Evolutionary conservation across 352 stramenopile species (phyloP).

Genomic region (Elongisporangium anandrum): DNA sequence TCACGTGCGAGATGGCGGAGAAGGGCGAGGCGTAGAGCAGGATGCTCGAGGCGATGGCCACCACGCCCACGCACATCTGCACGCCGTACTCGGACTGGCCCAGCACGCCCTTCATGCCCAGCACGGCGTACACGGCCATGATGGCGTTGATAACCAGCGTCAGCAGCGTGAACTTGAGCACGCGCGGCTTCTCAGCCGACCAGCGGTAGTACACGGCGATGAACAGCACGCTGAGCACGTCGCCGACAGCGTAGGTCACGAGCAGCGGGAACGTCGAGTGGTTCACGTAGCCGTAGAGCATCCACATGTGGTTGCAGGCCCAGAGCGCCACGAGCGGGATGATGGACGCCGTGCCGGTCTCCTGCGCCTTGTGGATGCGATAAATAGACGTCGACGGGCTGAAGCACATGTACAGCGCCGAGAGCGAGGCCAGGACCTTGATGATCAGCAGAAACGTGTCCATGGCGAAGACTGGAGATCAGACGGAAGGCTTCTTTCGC

Average conservation of each 20-base stretch:
- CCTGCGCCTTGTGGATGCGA: slow-evolving; percentile 42
- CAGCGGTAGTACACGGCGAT: slow-evolving; percentile 43
- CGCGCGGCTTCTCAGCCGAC: slow-evolving; percentile 24
- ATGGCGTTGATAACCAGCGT: slow-evolving; percentile 35
- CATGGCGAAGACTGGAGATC: neutral
- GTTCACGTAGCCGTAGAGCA: slow-evolving; percentile 57
- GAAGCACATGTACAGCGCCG: slow-evolving; percentile 68
- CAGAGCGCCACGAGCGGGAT: slow-evolving; percentile 63
- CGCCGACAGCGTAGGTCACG: slow-evolving; percentile 45
- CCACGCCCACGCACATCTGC: slow-evolving; percentile 29
- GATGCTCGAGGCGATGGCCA: slow-evolving; percentile 51
- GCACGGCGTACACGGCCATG: slow-evolving; percentile 43
- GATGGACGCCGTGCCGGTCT: slow-evolving; percentile 35
- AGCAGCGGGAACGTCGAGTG: slow-evolving; percentile 41
- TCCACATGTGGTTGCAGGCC: slow-evolving; percentile 70
- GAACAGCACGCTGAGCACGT: slow-evolving; percentile 40
- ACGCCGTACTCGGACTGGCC: slow-evolving; percentile 22
- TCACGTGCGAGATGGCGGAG: slow-evolving; percentile 42
- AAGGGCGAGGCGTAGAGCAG: slow-evolving; percentile 66
- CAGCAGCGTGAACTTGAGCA: slow-evolving; percentile 24
- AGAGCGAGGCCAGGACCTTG: slow-evolving; percentile 57
- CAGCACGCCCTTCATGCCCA: slow-evolving; percentile 25
- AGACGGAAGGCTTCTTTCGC: neutral
- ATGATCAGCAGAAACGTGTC: slow-evolving; percentile 17
- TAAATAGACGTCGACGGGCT: slow-evolving; percentile 48